Evolutionary conservation across 345 rosid species (phyloP), one percentile per base, ranked within the genome.

Genomic region (Sonneratia caseolaris): DNA sequence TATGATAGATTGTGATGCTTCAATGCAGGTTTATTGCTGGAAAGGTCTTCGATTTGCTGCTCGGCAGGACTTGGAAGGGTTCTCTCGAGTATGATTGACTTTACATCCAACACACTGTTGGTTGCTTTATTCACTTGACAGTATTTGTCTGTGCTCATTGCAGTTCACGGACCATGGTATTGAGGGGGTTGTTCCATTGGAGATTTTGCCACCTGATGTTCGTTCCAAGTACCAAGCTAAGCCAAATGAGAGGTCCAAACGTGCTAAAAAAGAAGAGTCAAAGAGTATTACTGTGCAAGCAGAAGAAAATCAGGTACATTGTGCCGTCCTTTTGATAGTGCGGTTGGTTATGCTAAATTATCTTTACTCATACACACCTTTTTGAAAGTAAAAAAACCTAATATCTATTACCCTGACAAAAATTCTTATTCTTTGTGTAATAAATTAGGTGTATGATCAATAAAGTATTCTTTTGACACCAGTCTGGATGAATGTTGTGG

Each of bases 121-220:
- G 43, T 32, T 32, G 11, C 27, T 40, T 40, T 14, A 16, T 12
- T 70, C 73, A 10, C 21, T 37, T 56, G 4, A 18, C 35, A 64
- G 70, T 36, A 21, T 49, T 42, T 37, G 69, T 49, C 61, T 37
- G 40, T 53, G 14, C 71, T 45, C 43, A 27, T 73, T 84, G 85
- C 93, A 95, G 99, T 95, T 95, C 77, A 89, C 97, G 21, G 98
- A 95, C 70, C 83, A 81, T 71, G 98, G 99, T 42, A 88, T 95
- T 66, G 99, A 92, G 83, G 99, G 98, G 74, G 97, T 95, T 74
- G 98, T 95, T 73, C 98, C 97, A 56, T 79, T 88, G 66, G 99
- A 95, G 72, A 89, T 95, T 68, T 83, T 95, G 81, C 87, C 96
- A 3, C 77, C 86, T 15, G 86, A 89, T 65, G 93, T 86, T 48